phyloP scores from a whole-genome alignment of 805 yeast genomes.

The Kodamaea hsintzibuensis region DNA sequence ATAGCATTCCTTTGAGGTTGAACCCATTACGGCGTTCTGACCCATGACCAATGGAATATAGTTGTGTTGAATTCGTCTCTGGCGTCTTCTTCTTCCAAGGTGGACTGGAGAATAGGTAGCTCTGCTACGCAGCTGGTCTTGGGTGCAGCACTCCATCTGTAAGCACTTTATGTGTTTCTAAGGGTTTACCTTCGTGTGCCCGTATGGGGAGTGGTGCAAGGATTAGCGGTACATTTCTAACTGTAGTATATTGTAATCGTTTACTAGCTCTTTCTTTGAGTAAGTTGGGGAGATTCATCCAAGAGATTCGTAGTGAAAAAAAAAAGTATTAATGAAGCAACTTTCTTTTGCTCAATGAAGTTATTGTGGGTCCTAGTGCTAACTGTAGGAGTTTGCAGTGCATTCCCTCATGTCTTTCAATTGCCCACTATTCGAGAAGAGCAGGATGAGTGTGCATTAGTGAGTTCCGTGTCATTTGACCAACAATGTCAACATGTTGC shows the following conservation, averaged over 20 bases:
- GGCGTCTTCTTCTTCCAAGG: constrained; percentile 31
- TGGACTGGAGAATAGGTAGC: constrained; percentile 61
- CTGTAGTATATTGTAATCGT: neutral
- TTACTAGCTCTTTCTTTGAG: too few species aligned
- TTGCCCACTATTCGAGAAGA: neutral
- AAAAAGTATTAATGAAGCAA: neutral
- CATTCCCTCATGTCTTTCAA: neutral
- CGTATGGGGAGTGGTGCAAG: constrained; percentile 71
- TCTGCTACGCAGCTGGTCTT: constrained; percentile 49
- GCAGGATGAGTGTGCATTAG: constrained; percentile 7
- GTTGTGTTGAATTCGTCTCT: constrained; percentile 36
- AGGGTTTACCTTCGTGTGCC: constrained; percentile 77
- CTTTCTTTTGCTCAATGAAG: neutral
- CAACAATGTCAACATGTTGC: constrained; percentile 36
- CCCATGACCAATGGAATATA: constrained; percentile 69
- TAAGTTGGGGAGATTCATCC: too few species aligned
- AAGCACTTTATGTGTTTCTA: constrained; percentile 46
- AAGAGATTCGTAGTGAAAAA: neutral
- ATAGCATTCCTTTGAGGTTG: constrained; percentile 72
- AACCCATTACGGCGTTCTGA: constrained; percentile 63
- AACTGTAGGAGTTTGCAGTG: neutral
- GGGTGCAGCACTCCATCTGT: constrained; percentile 73
- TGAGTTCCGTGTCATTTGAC: constrained; percentile 5
- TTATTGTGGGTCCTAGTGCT: neutral
- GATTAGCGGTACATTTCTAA: constrained; percentile 51